A percentile compares a stretch with the other conserved stretches of the same genome.
Evolutionary conservation across 805 yeast genomes (phyloP).

Genomic region (Monosporozyma servazzii): DNA sequence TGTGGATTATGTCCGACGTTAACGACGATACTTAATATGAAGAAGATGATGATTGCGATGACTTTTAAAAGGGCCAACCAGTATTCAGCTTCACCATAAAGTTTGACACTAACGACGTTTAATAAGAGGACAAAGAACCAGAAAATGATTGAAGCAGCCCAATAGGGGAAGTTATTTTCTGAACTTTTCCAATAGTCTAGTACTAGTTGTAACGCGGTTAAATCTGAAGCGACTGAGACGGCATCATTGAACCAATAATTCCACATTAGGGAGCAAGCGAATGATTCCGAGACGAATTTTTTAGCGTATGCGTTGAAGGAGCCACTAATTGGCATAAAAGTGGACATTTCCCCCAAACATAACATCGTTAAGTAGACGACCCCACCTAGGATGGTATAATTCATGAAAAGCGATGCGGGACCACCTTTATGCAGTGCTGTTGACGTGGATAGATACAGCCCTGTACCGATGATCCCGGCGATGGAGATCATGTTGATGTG

Average conservation of each 20-base stretch:
- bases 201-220: conserved; percentile 51
- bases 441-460: conserved; percentile 49
- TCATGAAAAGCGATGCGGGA: conserved; percentile 43
- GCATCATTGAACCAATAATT: conserved; percentile 58
- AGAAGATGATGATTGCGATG: conserved; percentile 47
- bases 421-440: conserved; percentile 42
- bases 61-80: conserved; percentile 49
- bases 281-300: conserved; percentile 54
- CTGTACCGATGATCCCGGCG: conserved; percentile 71
- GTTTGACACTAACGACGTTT: conserved; percentile 44
- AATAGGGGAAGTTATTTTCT: conserved; percentile 34
- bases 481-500: conserved; percentile 74
- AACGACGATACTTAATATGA: conserved; percentile 46
- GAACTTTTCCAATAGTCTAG: conserved; percentile 39
- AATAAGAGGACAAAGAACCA: conserved; percentile 40
- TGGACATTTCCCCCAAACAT: conserved; percentile 48
- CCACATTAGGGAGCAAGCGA: conserved; percentile 67
- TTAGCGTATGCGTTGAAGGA: conserved; percentile 50
- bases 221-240: conserved; percentile 55
- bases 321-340: conserved; percentile 48
- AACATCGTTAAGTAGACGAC: conserved; percentile 47
- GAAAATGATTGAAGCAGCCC: conserved; percentile 44
- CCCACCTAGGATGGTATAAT: conserved; percentile 41
- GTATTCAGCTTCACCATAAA: conserved; percentile 58
- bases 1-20: conserved; percentile 50